These are phyloP conservation scores for Capniomyces stellatus DNA, from an alignment of 371 early-diverging fungal species.

Conservation along the genomic window DNA sequence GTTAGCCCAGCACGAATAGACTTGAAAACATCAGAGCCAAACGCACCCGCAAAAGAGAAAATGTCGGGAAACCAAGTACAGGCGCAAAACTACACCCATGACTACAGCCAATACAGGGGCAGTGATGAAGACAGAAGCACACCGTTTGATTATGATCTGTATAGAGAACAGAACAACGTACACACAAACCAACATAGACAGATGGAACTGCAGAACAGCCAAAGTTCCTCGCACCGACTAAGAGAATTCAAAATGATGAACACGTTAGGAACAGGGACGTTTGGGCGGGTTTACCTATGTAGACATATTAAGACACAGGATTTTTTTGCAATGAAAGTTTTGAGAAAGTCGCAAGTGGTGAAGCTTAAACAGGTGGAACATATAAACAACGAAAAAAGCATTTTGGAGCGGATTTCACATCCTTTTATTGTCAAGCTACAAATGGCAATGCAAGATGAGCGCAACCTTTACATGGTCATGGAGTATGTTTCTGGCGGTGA, in stretches of 20 bases:
- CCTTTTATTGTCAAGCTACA: constrained; percentile 89
- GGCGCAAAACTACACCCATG: too few relatives aligned
- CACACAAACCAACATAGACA: too few relatives aligned
- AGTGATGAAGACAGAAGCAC: too few relatives aligned
- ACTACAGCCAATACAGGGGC: too few relatives aligned
- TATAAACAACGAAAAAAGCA: constrained; percentile 85
- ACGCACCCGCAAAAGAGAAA: too few relatives aligned
- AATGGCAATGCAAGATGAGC: constrained; percentile 78
- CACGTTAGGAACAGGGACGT: constrained; percentile 76
- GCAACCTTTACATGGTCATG: constrained; percentile 80
- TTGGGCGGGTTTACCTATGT: constrained; percentile 75
- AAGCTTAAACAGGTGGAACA: constrained; percentile 91
- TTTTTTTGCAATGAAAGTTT: constrained; percentile 87
- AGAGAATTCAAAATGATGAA: constrained; percentile 4
- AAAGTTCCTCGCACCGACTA: too few relatives aligned
- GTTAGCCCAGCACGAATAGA: too few relatives aligned
- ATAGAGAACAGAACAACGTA: too few relatives aligned
- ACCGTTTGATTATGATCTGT: too few relatives aligned
- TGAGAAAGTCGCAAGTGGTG: constrained; percentile 82
- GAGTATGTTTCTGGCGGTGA: constrained; percentile 96
- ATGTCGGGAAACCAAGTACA: too few relatives aligned
- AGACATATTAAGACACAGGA: constrained; percentile 37
- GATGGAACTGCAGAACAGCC: too few relatives aligned
- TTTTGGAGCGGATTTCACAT: constrained; percentile 66
- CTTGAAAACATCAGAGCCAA: too few relatives aligned